phyloP scores from a whole-genome alignment of 2,329 filamentous ascomycete species.

The Ceratocystis cubensis region DNA sequence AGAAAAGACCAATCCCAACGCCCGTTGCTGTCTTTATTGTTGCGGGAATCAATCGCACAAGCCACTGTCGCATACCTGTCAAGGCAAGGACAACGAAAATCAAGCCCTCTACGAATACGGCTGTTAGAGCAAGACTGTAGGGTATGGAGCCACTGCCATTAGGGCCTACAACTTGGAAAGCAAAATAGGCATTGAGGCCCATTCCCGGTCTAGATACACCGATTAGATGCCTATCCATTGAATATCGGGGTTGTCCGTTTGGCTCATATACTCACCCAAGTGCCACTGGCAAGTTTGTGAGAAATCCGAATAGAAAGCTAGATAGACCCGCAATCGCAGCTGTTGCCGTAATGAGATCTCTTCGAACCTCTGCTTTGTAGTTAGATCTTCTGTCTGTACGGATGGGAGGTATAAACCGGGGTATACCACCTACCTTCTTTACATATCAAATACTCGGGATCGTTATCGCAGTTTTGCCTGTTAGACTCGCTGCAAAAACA shows the following conservation, averaged over 20 bases:
- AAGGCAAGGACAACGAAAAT: constrained; percentile 52
- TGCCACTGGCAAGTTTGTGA: constrained; percentile 60
- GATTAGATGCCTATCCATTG: constrained; percentile 10
- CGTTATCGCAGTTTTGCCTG: constrained; percentile 38
- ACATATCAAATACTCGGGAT: constrained; percentile 34
- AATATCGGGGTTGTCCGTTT: not conserved
- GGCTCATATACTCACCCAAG: constrained; percentile 28
- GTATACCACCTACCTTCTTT: constrained; percentile 33
- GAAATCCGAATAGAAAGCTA: constrained; percentile 63
- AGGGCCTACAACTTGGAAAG: constrained; percentile 52
- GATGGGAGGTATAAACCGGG: not conserved
- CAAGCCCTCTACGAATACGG: constrained; percentile 53
- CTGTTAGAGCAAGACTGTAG: constrained; percentile 48
- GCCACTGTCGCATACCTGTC: constrained; percentile 60
- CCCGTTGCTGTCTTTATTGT: constrained; percentile 55
- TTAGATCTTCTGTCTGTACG: not conserved
- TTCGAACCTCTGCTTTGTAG: constrained; percentile 41
- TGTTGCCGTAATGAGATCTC: constrained; percentile 71
- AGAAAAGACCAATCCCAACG: constrained; percentile 52
- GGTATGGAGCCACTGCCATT: constrained; percentile 45
- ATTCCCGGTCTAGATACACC: constrained; percentile 44
- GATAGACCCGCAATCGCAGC: constrained; percentile 66
- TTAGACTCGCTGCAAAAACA: constrained; percentile 48
- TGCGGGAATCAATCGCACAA: constrained; percentile 51
- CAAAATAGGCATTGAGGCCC: constrained; percentile 56